These are phyloP conservation scores for Neurospora sp. DNA, from an alignment of 495 filamentous ascomycete genomes.

Conservation along the genomic window DNA sequence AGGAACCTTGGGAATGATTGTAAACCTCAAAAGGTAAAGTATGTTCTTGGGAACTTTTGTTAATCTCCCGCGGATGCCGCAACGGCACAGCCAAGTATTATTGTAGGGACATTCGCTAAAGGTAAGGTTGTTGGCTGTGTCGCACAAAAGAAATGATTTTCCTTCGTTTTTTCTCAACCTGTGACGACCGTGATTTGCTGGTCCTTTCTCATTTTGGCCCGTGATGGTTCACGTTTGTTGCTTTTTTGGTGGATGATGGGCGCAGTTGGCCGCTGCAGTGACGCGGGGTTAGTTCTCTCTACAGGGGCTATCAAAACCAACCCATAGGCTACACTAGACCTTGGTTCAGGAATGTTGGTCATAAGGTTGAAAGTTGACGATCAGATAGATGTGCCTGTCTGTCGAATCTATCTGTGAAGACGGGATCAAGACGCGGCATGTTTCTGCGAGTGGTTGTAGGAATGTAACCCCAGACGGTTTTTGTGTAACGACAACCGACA, in stretches of 20 bases:
- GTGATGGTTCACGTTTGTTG: background rate
- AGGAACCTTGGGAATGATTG: background rate
- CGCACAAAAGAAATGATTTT: background rate
- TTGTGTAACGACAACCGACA: background rate
- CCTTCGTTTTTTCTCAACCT: background rate
- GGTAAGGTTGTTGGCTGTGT: background rate
- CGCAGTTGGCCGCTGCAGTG: background rate
- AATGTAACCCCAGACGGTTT: background rate
- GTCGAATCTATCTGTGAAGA: background rate
- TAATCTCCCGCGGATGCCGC: background rate
- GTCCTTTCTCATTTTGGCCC: background rate
- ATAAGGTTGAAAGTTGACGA: background rate
- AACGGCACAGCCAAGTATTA: background rate
- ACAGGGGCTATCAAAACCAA: background rate
- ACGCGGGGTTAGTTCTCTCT: background rate
- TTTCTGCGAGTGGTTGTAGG: background rate
- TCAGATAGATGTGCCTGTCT: background rate
- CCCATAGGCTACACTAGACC: background rate
- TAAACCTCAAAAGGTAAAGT: background rate
- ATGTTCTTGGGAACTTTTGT: background rate
- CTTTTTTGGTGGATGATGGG: background rate
- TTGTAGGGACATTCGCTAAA: background rate
- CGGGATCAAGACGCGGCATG: background rate
- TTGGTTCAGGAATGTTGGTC: background rate
- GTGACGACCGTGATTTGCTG: background rate